Conservation (phyloP, 768 basidiomycete genomes). For the Mycena pura region DNA sequence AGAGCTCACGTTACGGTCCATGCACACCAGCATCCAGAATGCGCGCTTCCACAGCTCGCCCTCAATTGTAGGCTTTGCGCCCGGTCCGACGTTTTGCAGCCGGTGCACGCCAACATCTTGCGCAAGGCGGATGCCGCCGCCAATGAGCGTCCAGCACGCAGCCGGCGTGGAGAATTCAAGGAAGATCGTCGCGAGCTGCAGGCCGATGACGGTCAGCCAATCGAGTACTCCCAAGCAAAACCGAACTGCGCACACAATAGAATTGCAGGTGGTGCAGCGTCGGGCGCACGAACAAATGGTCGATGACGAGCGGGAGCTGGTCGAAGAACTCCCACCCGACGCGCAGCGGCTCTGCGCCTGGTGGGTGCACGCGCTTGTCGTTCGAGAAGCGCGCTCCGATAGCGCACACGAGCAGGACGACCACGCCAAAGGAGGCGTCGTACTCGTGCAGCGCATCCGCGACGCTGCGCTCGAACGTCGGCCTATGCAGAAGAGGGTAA, state of each 20-base stretch:
- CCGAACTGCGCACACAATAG: too few species aligned
- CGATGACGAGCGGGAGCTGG: conserved; percentile 70
- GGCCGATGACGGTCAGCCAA: too few species aligned
- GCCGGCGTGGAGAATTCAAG: conserved; percentile 64
- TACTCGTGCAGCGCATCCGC: conserved; percentile 53
- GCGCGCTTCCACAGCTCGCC: conserved; percentile 78
- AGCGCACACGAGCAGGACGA: conserved; percentile 75
- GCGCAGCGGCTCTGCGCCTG: conserved; percentile 37
- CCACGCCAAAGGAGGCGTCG: conserved; percentile 54
- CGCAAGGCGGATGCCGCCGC: conserved; percentile 40
- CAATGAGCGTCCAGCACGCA: conserved; percentile 71
- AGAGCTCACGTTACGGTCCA: conserved; percentile 54
- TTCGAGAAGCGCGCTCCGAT: conserved; percentile 63
- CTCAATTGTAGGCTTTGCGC: conserved; percentile 50
- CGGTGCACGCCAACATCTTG: conserved; percentile 16
- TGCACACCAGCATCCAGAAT: conserved; percentile 51
- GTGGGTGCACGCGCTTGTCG: conserved; percentile 55
- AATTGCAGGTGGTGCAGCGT: conserved; percentile 73
- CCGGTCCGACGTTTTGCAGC: conserved; percentile 36
- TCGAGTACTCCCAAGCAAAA: too few species aligned
- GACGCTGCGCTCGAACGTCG: conserved; percentile 63
- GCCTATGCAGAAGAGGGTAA: conserved; percentile 74
- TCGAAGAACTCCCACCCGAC: conserved; percentile 73
- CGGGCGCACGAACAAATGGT: conserved; percentile 66
- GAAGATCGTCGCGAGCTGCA: conserved; percentile 57